phyloP scores from a whole-genome alignment of 768 basidiomycete species.

The Phylloporus sp. region DNA sequence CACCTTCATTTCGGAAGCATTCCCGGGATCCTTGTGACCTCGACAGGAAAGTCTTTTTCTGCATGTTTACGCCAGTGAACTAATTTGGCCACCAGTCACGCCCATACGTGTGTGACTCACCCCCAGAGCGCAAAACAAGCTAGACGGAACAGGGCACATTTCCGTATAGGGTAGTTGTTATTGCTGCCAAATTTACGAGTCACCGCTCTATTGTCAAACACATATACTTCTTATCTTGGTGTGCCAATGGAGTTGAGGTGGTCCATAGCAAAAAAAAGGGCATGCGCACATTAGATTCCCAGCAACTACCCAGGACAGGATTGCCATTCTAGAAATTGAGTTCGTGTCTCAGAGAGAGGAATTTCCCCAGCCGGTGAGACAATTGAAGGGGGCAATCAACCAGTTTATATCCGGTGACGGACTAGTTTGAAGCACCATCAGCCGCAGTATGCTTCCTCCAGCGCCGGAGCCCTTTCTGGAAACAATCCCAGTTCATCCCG shows the following conservation, averaged over 20 bases:
- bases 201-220: slow-evolving; percentile 6
- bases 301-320: slow-evolving; percentile 11
- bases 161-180: neutral
- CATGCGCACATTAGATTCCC: neutral
- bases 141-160: neutral
- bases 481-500: slow-evolving; percentile 58
- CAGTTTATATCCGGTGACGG: neutral
- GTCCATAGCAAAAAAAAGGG: neutral
- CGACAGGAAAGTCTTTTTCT: neutral
- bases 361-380: too few species aligned
- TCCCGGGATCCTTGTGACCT: slow-evolving; percentile 7
- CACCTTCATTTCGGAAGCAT: slow-evolving; percentile 16
- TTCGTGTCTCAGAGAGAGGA: too few species aligned
- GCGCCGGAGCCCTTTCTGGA: slow-evolving; percentile 63
- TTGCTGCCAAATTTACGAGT: slow-evolving; percentile 1
- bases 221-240: neutral
- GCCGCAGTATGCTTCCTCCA: slow-evolving; percentile 55
- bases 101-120: neutral
- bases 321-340: neutral
- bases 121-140: neutral
- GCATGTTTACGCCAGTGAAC: slow-evolving; percentile 2
- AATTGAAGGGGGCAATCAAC: neutral
- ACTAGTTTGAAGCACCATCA: slow-evolving; percentile 8
- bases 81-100: slow-evolving; percentile 20
- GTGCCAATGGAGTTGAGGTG: neutral